These are phyloP conservation scores for Biscutella laevigata DNA, from an alignment of 441 rosid species.

Conservation along the genomic window DNA sequence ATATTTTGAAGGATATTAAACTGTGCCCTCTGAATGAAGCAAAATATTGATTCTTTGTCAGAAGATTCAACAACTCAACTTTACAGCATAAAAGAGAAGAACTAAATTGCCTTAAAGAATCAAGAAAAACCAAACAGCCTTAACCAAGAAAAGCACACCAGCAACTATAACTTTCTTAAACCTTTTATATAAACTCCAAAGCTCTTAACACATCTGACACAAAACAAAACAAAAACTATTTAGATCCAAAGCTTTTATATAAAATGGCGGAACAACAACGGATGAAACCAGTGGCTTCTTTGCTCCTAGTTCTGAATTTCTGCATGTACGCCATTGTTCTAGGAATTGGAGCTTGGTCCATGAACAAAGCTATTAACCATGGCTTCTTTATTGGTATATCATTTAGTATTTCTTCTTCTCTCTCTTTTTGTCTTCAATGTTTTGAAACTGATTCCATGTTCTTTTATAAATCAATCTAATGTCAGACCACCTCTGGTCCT, in stretches of 20 bases:
- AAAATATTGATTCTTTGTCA: constrained; percentile 15
- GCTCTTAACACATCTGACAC: background rate
- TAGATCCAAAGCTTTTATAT: too few species aligned
- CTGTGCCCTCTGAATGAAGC: constrained; percentile 22
- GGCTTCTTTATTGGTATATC: constrained; percentile 72
- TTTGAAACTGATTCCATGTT: too few species aligned
- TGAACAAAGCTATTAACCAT: constrained; percentile 65
- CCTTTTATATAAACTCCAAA: constrained; percentile 21
- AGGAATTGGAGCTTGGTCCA: constrained; percentile 86
- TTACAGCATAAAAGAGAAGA: constrained; percentile 18
- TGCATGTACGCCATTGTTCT: constrained; percentile 68
- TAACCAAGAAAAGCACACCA: constrained; percentile 72
- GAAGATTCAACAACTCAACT: background rate
- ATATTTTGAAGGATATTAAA: background rate
- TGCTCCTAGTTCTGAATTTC: constrained; percentile 65
- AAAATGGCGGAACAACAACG: constrained; percentile 47
- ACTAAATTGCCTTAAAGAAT: constrained; percentile 39
- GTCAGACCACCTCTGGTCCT: too few species aligned
- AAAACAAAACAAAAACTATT: background rate
- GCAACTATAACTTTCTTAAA: background rate
- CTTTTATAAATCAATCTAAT: too few species aligned
- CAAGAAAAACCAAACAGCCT: constrained; percentile 34
- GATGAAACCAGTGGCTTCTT: constrained; percentile 49
- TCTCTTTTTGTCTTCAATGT: too few species aligned
- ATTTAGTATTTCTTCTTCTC: background rate